phyloP scores from a whole-genome alignment of 169 alveolate species.

The Neospora caninum region DNA sequence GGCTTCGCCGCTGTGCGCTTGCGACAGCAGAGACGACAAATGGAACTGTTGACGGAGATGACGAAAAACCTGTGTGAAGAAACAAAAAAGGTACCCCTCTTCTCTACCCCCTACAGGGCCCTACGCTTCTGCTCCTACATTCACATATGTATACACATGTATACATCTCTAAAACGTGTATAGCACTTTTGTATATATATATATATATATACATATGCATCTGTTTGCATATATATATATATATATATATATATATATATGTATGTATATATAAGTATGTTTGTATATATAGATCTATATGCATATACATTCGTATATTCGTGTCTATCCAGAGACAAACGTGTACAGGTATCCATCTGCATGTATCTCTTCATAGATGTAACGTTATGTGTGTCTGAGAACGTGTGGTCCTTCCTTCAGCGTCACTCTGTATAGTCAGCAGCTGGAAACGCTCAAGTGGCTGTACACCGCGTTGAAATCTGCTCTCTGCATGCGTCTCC shows the following conservation, averaged over 20 bases:
- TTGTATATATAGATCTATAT: background rate
- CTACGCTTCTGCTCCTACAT: background rate
- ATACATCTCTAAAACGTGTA: background rate
- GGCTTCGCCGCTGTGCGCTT: conserved; percentile 14
- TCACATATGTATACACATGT: background rate
- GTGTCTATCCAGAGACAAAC: no score
- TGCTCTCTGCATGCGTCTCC: no score
- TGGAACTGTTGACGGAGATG: background rate
- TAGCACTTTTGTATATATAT: background rate
- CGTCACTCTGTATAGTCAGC: no score
- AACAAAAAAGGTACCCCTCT: background rate
- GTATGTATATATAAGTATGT: background rate
- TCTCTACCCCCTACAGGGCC: background rate
- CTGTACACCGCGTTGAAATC: no score
- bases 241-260: background rate
- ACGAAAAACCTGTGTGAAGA: background rate
- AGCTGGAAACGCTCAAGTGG: no score
- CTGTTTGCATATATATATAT: background rate
- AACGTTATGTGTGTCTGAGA: background rate
- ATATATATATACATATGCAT: background rate
- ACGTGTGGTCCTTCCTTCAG: background rate
- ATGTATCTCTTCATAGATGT: no score
- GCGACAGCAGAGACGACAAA: conserved; percentile 39
- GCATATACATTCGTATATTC: background rate
- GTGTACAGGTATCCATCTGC: no score